These are phyloP conservation scores for Tricholomella constricta DNA, from an alignment of 768 basidiomycete species.

Conservation along the genomic window DNA sequence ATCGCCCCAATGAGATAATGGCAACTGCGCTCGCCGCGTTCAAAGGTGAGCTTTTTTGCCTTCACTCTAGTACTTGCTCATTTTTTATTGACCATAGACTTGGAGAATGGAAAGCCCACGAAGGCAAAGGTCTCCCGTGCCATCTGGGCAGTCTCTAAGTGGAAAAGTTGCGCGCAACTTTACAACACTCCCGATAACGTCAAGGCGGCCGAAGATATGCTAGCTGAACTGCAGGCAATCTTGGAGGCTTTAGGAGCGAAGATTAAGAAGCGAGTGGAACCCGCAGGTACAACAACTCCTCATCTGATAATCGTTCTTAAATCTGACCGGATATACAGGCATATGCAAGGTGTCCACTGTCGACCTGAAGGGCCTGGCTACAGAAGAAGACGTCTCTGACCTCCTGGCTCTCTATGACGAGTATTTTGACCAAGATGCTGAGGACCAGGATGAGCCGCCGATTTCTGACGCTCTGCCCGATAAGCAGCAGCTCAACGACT, in stretches of 20 bases:
- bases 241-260: slow-evolving; percentile 7
- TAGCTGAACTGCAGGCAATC: slow-evolving; percentile 1
- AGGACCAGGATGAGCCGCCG: background rate
- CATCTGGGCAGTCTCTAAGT: slow-evolving; percentile 5
- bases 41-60: slow-evolving; percentile 2
- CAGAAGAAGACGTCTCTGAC: slow-evolving; percentile 4
- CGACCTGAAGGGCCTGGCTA: slow-evolving; percentile 11
- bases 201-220: background rate
- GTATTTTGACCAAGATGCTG: slow-evolving; percentile 3
- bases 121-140: slow-evolving; percentile 5
- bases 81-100: background rate
- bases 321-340: background rate
- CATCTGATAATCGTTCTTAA: background rate
- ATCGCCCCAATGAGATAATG: background rate
- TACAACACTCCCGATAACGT: slow-evolving; percentile 1
- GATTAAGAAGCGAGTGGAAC: background rate
- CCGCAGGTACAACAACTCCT: background rate
- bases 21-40: slow-evolving; percentile 2
- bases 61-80: background rate
- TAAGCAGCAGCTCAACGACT: slow-evolving; percentile 15
- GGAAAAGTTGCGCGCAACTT: slow-evolving; percentile 1
- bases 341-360: slow-evolving; percentile 5
- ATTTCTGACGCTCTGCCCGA: slow-evolving; percentile 9
- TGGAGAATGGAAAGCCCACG: background rate
- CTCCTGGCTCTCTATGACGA: slow-evolving; percentile 7